Evolutionary conservation across 768 basidiomycete species (phyloP), one percentile per base, ranked within the genome.

Genomic region (Chalciporus piperatus): DNA sequence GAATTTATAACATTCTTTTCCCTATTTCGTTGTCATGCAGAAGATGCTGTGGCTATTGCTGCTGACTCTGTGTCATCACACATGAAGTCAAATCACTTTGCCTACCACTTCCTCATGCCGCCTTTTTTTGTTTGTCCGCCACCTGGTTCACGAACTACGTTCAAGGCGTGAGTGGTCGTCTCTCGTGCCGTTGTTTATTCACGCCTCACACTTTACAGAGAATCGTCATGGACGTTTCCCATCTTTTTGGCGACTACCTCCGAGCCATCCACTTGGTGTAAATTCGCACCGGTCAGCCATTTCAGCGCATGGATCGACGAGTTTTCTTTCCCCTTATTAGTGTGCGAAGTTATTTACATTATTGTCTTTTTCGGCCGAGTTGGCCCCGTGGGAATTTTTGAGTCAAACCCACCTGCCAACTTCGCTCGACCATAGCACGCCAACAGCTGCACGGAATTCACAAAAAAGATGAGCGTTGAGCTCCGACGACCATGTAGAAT

Each of bases 1-100:
- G 51, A 52, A 20, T 52, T 47, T 13, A 32, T 43, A 16, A 37
- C 51, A 27, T 46, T 47, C 10, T 46, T 16, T 37, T 25, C 45
- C 23, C 22, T 47, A 3, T 27, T 51, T 7, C 25, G 38, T 3
- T 52, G 39, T 38, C 45, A 52, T 22, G n/a, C 6, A 2, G 20
- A 20, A 14, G 44, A 52, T 45, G 30, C 25, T 10, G 8, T n/a
- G 22, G 3, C 9, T 23, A 30, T 52, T 16, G 27, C 32, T 3
- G 9, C 17, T 2, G 16, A 10, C 3, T 17, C 37, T 6, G 3
- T 4, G 3, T 22, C 51, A 6, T 47, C 51, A n/a, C 17, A 28
- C n/a, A 6, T 52, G 23, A 52, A 52, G 25, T 45, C 45, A 28
- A 47, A 38, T 17, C 38, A 22, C 3, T 16, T 52, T 14, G 11